These are phyloP conservation scores for Claviceps spartinae DNA, from an alignment of 2,329 filamentous ascomycete species.

Conservation along the genomic window DNA sequence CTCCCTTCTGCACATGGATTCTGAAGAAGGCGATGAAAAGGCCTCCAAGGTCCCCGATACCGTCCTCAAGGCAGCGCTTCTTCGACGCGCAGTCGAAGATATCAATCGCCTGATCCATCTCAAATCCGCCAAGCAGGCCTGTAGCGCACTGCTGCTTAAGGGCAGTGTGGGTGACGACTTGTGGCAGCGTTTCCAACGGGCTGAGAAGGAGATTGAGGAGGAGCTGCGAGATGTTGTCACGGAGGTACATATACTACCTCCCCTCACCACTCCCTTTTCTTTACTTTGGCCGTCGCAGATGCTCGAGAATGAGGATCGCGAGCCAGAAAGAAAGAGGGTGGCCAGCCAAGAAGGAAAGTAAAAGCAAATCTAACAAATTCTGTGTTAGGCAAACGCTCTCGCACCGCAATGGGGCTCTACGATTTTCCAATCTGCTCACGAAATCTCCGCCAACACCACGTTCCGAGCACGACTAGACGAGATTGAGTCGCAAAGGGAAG, in stretches of 20 bases:
- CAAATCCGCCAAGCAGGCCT: slow-evolving; percentile 74
- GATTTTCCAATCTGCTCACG: slow-evolving; percentile 96
- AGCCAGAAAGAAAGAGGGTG: background rate
- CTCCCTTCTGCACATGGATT: slow-evolving; percentile 69
- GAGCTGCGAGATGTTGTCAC: slow-evolving; percentile 87
- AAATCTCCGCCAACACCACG: slow-evolving; percentile 75
- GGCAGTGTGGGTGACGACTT: slow-evolving; percentile 93
- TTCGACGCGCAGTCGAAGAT: slow-evolving; percentile 83
- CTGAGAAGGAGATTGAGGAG: slow-evolving; percentile 95
- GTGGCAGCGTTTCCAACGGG: slow-evolving; percentile 81
- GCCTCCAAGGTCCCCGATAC: slow-evolving; percentile 62
- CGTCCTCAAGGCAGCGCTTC: slow-evolving; percentile 73
- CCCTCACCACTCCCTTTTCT: background rate
- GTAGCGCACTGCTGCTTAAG: slow-evolving; percentile 69
- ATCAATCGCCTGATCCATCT: slow-evolving; percentile 85
- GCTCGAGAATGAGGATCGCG: background rate
- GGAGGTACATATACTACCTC: slow-evolving; percentile 47
- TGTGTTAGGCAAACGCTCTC: slow-evolving; percentile 70
- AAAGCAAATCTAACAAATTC: background rate
- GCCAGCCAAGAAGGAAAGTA: background rate
- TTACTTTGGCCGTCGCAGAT: background rate
- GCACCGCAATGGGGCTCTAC: slow-evolving; percentile 78
- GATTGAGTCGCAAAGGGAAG: slow-evolving; percentile 54
- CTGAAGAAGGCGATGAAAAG: slow-evolving; percentile 51
- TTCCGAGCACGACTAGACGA: slow-evolving; percentile 64